Evolutionary conservation across 192 early-diverging fungal species (phyloP), one percentile per base, ranked within the genome.

Genomic region (Coemansia sp.): DNA sequence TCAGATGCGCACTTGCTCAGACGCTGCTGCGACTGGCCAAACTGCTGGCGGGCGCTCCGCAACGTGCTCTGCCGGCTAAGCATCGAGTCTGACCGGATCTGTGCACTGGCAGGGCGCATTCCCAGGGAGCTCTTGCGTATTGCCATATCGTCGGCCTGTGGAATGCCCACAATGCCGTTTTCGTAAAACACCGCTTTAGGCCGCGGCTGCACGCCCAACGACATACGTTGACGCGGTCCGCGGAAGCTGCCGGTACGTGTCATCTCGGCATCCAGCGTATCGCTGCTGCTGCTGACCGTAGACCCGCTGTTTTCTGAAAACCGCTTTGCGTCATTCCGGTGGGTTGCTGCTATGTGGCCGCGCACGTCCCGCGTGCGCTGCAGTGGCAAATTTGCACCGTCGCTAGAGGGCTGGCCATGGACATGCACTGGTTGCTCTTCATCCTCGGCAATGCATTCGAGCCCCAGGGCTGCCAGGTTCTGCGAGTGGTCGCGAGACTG

Each of bases 281-380:
- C 70, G 53, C 59, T 46, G 33, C 55, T 26, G 55, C 66, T 57
- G 23, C 55, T 55, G 19, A 61, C 55, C 0, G 73, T 77, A 9
- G 59, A 62, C n/a, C 74, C 74, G 63, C 74, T 77, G 68, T 77
- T 70, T 33, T 70, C 74, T n/a, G 74, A 77, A 31, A 77, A 67
- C 51, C 74, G 54, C 60, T 77, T 77, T 3, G 59, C 42, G 7
- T 20, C 46, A 12, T 23, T 23, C 3, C 33, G 33, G 7, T 35
- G 33, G 11, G 23, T 1, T 35, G 19, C 23, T 9, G 9, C 5
- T 18, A 19, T 21, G 44, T 46, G 16, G 19, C 18, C 10, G 5
- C 20, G 44, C 20, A 23, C 28, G 46, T 31, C 23, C 21, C 28
- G 23, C 19, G 28, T 28, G 33, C 33, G 33, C 33, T 35, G 33